phyloP scores from a whole-genome alignment of 208 protist genomes.

The Acanthamoeba divionensis region DNA sequence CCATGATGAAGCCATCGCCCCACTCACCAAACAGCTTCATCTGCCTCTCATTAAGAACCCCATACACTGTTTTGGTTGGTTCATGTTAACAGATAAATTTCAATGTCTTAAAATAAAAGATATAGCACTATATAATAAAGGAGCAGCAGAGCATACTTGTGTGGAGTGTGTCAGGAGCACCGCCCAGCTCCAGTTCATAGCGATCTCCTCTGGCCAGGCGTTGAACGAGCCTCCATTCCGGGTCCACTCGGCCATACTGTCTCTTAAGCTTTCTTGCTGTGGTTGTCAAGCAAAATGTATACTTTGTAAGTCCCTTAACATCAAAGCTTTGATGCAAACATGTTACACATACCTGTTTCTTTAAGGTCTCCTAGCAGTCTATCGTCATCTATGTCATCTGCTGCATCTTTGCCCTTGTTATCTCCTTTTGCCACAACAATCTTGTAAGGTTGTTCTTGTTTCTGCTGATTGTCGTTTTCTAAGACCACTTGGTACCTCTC shows the following conservation, averaged over 20 bases:
- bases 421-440: too few relatives aligned
- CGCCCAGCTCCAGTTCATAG: background rate
- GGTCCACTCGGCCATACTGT: background rate
- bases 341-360: too few relatives aligned
- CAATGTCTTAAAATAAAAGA: too few relatives aligned
- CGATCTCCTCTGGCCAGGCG: background rate
- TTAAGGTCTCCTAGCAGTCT: too few relatives aligned
- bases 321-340: too few relatives aligned
- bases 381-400: too few relatives aligned
- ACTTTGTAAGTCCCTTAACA: too few relatives aligned
- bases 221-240: background rate
- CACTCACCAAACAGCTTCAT: background rate
- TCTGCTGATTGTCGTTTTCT: too few relatives aligned
- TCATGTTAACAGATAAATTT: background rate
- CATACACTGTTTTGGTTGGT: background rate
- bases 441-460: too few relatives aligned
- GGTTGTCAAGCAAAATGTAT: too few relatives aligned
- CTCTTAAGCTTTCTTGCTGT: background rate
- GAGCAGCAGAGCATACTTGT: background rate
- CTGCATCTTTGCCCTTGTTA: too few relatives aligned
- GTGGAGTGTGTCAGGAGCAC: slow-evolving; percentile 20
- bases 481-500: too few relatives aligned
- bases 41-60: background rate
- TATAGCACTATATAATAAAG: background rate
- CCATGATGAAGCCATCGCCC: background rate